These are phyloP conservation scores for Phytopythium mirpurense DNA, from an alignment of 352 stramenopile species.

Conservation along the genomic window DNA sequence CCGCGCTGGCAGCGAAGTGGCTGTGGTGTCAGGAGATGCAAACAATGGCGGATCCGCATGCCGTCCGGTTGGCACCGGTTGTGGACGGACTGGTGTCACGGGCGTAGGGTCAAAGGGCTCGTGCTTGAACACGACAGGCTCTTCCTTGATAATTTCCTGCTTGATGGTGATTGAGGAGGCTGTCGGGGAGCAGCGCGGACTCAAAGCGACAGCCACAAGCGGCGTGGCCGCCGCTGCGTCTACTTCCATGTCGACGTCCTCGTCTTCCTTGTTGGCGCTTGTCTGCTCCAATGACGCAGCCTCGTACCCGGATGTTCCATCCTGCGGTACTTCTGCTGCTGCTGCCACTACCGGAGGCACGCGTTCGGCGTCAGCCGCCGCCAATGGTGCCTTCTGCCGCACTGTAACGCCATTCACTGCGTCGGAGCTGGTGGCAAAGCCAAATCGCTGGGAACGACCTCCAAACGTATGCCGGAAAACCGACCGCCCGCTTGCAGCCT, in stretches of 20 bases:
- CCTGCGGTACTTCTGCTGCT: too few species aligned
- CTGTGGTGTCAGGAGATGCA: not conserved
- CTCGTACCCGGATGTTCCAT: not conserved
- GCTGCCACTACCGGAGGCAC: not conserved
- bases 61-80: not conserved
- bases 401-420: constrained; percentile 3
- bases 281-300: not conserved
- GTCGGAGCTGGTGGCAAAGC: constrained; percentile 19
- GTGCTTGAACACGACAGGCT: constrained; percentile 1
- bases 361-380: not conserved
- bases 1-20: not conserved
- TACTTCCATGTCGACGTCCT: constrained; percentile 20
- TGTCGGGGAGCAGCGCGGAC: not conserved
- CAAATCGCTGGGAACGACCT: constrained; percentile 43
- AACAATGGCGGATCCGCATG: not conserved
- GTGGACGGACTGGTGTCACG: constrained; percentile 1
- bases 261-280: constrained; percentile 7
- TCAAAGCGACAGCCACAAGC: not conserved
- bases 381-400: constrained; percentile 3
- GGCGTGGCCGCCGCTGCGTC: constrained; percentile 4
- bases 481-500: constrained; percentile 33
- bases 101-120: not conserved
- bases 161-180: constrained; percentile 9
- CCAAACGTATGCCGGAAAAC: constrained; percentile 58
- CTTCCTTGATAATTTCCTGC: constrained; percentile 14